phyloP scores from a whole-genome alignment of 2,329 filamentous ascomycete species.

The Aspergillus flavus region DNA sequence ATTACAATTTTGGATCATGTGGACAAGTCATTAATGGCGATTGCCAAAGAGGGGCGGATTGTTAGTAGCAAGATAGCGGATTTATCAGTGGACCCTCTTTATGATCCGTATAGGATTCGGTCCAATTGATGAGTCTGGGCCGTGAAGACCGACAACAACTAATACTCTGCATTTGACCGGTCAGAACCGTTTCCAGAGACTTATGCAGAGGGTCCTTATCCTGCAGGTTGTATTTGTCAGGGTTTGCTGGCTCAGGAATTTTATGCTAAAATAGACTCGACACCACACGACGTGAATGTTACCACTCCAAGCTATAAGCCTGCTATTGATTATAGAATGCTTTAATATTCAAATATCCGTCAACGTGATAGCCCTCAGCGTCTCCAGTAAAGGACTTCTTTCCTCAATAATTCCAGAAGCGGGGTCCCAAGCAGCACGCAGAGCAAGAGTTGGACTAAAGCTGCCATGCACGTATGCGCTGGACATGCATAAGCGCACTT shows the following conservation, averaged over 20 bases:
- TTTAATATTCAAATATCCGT: background rate
- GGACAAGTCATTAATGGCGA: slow-evolving; percentile 50
- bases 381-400: background rate
- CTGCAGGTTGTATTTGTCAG: too few species aligned
- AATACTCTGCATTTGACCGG: too few species aligned
- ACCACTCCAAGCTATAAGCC: too few species aligned
- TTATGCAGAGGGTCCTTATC: background rate
- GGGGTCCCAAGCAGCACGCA: too few species aligned
- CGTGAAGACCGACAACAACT: background rate
- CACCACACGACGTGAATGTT: too few species aligned
- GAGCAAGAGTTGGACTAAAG: too few species aligned
- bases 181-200: background rate
- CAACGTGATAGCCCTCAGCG: background rate
- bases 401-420: background rate
- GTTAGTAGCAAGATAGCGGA: slow-evolving; percentile 1
- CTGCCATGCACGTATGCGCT: background rate
- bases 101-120: background rate
- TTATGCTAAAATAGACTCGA: too few species aligned
- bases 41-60: slow-evolving; percentile 59
- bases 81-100: slow-evolving; percentile 6
- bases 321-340: too few species aligned
- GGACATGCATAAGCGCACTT: background rate
- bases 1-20: slow-evolving; percentile 53
- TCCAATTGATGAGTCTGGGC: background rate
- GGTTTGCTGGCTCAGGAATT: too few species aligned